Conservation (phyloP, 1,284 basidiomycete species). For the Rhodotorula glutinis region DNA sequence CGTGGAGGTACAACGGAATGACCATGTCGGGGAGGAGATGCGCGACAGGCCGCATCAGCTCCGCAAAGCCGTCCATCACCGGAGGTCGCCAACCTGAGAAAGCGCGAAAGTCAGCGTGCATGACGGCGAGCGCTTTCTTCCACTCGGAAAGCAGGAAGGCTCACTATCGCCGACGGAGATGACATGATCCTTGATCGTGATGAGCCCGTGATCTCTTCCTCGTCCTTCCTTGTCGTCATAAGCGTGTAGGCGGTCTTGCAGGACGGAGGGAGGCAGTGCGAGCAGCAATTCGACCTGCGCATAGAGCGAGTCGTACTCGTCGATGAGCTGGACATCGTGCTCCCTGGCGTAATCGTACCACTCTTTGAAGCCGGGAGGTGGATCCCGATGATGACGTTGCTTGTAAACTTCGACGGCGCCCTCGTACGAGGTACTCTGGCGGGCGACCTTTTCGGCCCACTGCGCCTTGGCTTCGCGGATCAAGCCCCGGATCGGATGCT, state of each 20-base stretch:
- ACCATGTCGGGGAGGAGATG: constrained; percentile 21
- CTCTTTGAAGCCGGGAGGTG: constrained; percentile 37
- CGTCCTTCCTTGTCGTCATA: constrained; percentile 21
- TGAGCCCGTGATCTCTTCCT: constrained; percentile 1
- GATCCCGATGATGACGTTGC: constrained; percentile 31
- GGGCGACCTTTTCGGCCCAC: constrained; percentile 26
- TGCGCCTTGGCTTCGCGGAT: constrained; percentile 16
- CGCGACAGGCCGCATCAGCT: constrained; percentile 19
- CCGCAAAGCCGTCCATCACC: constrained; percentile 3
- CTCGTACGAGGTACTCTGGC: constrained; percentile 25
- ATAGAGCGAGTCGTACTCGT: constrained; percentile 43
- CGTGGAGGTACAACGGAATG: constrained; percentile 20
- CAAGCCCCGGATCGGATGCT: constrained; percentile 33
- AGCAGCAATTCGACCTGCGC: constrained; percentile 30
- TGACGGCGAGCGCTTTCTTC: too few species aligned
- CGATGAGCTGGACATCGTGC: constrained; percentile 37
- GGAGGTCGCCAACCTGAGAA: constrained; percentile 3
- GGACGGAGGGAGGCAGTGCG: constrained; percentile 22
- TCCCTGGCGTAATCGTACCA: constrained; percentile 34
- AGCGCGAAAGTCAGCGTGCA: background rate
- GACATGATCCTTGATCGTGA: constrained; percentile 20
- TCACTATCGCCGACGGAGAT: constrained; percentile 8
- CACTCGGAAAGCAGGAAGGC: background rate
- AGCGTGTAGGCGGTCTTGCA: constrained; percentile 18
- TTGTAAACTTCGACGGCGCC: constrained; percentile 40